These are phyloP conservation scores for Venturia asperata DNA, from an alignment of 2,329 filamentous ascomycete species.

Conservation along the genomic window DNA sequence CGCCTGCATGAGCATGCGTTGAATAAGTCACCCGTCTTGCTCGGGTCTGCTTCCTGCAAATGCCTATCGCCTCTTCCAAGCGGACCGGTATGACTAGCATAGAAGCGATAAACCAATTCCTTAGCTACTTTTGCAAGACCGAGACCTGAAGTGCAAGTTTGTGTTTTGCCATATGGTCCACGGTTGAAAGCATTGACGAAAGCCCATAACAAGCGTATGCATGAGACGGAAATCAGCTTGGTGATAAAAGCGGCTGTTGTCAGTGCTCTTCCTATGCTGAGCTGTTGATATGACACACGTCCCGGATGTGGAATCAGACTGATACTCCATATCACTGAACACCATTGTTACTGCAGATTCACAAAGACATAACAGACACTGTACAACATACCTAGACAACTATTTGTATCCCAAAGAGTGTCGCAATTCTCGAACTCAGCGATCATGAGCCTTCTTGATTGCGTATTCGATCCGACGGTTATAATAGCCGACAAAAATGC, in stretches of 20 bases:
- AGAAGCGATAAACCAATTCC: not conserved
- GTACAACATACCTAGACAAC: not conserved
- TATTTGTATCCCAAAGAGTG: not conserved
- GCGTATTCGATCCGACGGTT: constrained; percentile 12
- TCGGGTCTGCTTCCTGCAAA: not conserved
- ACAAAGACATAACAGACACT: not conserved
- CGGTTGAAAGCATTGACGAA: not conserved
- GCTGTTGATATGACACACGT: not conserved
- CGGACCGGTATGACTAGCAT: constrained; percentile 1
- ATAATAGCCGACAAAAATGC: constrained; percentile 6
- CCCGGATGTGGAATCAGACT: not conserved
- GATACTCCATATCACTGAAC: not conserved
- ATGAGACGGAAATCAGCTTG: not conserved
- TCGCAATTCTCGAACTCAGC: not conserved
- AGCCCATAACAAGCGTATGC: not conserved
- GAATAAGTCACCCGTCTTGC: not conserved
- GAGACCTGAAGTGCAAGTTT: not conserved
- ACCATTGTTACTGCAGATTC: not conserved
- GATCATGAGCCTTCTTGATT: constrained; percentile 17
- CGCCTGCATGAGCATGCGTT: constrained; percentile 7
- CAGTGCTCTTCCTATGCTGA: not conserved
- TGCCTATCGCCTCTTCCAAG: not conserved
- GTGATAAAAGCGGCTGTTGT: not conserved
- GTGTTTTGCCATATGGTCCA: not conserved
- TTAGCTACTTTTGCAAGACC: not conserved